Conservation (phyloP, 2,329 filamentous ascomycete genomes). For the Kalaharituber pfeilii region DNA sequence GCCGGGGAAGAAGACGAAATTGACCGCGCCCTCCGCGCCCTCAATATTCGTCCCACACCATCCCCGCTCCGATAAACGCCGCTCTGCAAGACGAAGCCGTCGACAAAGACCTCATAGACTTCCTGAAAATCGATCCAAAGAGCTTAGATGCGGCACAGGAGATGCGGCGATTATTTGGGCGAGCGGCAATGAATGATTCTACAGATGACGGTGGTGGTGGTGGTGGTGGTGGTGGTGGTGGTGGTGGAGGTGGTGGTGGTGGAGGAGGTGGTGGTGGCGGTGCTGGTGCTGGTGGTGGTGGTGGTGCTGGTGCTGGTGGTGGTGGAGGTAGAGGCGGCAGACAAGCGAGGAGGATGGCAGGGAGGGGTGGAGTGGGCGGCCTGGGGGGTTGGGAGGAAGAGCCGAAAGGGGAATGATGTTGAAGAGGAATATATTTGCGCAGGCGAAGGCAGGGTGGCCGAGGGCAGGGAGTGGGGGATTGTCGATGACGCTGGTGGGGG, state of each 20-base stretch:
- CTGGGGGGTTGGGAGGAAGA: no score
- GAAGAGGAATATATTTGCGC: slow-evolving; percentile 63
- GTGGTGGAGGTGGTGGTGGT: slow-evolving; percentile 41
- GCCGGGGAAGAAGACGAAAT: slow-evolving; percentile 42
- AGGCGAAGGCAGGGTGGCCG: slow-evolving; percentile 78
- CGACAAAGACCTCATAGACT: slow-evolving; percentile 33
- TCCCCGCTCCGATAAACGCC: slow-evolving; percentile 3
- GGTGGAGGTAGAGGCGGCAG: slow-evolving; percentile 26
- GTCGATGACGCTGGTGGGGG: slow-evolving; percentile 52
- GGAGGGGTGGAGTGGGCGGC: no score
- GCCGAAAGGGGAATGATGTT: slow-evolving; percentile 31
- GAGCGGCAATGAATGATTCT: slow-evolving; percentile 40
- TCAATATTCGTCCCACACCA: slow-evolving; percentile 32
- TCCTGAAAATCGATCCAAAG: slow-evolving; percentile 48
- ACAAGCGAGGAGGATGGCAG: no score
- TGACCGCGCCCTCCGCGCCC: slow-evolving; percentile 43
- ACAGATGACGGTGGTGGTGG: slow-evolving; percentile 35
- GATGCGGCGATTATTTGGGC: slow-evolving; percentile 62
- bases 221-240: slow-evolving; percentile 31
- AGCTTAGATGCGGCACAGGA: slow-evolving; percentile 77
- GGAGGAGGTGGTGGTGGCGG: slow-evolving; percentile 34
- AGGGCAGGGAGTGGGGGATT: slow-evolving; percentile 61
- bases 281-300: slow-evolving; percentile 26
- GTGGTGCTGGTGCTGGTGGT: slow-evolving; percentile 4
- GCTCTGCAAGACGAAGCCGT: slow-evolving; percentile 22